Evolutionary conservation across 2,329 filamentous ascomycete genomes (phyloP).

Genomic region (Exserohilum rostratum): DNA sequence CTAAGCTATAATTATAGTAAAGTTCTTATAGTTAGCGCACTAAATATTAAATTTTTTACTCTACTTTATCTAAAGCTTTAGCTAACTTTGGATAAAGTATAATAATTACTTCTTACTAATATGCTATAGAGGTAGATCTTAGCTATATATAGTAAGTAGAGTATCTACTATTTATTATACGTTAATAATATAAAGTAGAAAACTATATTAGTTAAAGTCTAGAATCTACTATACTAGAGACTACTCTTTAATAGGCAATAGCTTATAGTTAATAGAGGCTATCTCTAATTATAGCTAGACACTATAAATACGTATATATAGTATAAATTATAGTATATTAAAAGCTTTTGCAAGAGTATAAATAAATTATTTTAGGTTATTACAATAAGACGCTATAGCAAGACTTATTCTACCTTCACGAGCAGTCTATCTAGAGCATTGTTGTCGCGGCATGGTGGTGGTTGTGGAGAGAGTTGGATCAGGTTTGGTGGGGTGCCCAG

Average conservation of each 20-base stretch:
- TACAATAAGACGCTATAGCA: neutral
- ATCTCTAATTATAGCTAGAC: neutral
- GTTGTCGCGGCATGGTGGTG: too few species aligned
- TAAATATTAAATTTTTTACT: too few species aligned
- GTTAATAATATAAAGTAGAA: too few species aligned
- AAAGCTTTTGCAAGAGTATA: neutral
- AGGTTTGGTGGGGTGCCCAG: neutral
- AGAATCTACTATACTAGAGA: neutral
- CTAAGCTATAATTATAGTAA: too few species aligned
- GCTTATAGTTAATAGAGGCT: neutral
- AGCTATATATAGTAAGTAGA: too few species aligned
- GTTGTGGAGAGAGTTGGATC: too few species aligned
- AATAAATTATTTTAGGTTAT: neutral
- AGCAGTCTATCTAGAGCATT: too few species aligned
- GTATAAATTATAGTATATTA: neutral
- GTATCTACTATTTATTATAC: too few species aligned
- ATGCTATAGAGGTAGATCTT: too few species aligned
- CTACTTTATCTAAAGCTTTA: constrained; percentile 17
- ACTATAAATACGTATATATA: neutral
- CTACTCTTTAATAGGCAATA: neutral
- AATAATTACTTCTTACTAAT: constrained; percentile 6
- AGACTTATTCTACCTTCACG: neutral
- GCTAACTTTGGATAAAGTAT: constrained; percentile 10
- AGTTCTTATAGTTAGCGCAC: too few species aligned
- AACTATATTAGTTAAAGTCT: neutral